Evolutionary conservation across 139 green algal genomes (phyloP), one percentile per base, ranked within the genome.

Genomic region (Yamagishiella unicocca): DNA sequence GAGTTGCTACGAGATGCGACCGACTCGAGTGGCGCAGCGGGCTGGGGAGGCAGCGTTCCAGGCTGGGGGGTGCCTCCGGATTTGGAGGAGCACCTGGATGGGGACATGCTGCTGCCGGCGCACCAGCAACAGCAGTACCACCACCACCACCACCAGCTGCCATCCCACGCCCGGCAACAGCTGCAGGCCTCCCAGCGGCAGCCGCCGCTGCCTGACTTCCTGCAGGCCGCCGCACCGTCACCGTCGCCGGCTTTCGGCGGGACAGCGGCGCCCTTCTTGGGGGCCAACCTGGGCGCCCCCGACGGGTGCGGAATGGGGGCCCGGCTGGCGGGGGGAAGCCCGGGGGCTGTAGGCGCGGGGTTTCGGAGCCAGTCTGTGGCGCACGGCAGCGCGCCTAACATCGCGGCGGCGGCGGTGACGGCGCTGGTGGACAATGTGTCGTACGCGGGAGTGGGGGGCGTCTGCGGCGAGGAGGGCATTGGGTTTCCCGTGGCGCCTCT

Each of bases 41-140:
- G n/a, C n/a, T n/a, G n/a, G 58, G 58, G 58, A 6, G 58, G 19
- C 17, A 35, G 21, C 42, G 70, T 78, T 38, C 70, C 70, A 38
- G 70, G 70, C 1, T 78, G 70, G 70, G 70, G 70, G 12, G 70
- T 78, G 21, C 70, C 70, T 17, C 40, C 22, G 70, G 70, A 78
- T 14, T 40, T 78, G 42, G 70, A 55, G 42, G 40, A 33, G 25
- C 70, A 78, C 19, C 38, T 78, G 70, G 70, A 78, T 35, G 38
- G n/a, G n/a, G n/a, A n/a, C n/a, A n/a, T n/a, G n/a, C n/a, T n/a
- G n/a, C n/a, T n/a, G n/a, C n/a, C n/a, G n/a, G n/a, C n/a, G n/a
- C 46, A 67, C 7, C 74, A n/a, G 74, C 46, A 82, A 35, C 74
- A 35, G 33, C 74, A 82, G 45, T 10, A 4, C 2, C 38, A 37